These are phyloP conservation scores for Grosmannia huntii DNA, from an alignment of 2,329 filamentous ascomycete genomes.

Conservation along the genomic window DNA sequence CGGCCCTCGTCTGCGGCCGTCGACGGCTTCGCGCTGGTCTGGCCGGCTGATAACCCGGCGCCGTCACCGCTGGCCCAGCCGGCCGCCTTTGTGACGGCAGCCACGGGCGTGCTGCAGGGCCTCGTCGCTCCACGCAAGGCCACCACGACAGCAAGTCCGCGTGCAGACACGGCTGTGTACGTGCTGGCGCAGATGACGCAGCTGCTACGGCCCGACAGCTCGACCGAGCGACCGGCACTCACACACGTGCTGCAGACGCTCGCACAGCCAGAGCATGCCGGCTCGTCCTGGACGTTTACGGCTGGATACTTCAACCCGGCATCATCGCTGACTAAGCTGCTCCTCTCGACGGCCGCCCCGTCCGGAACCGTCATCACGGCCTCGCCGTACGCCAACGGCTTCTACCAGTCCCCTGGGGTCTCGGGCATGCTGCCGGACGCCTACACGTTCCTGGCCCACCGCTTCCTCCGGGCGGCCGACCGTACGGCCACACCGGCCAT, in stretches of 20 bases:
- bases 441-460: slow-evolving; percentile 76
- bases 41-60: slow-evolving; percentile 63
- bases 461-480: slow-evolving; percentile 56
- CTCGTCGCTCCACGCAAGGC: slow-evolving; percentile 40
- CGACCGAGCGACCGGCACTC: slow-evolving; percentile 78
- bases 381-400: slow-evolving; percentile 87
- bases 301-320: slow-evolving; percentile 98
- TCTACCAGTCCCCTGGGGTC: slow-evolving; percentile 77
- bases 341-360: slow-evolving; percentile 47
- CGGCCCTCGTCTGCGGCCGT: slow-evolving; percentile 42
- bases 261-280: slow-evolving; percentile 46
- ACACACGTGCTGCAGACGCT: slow-evolving; percentile 61
- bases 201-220: slow-evolving; percentile 63
- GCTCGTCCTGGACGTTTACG: slow-evolving; percentile 86
- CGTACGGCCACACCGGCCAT: slow-evolving; percentile 39
- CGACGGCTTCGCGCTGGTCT: slow-evolving; percentile 50
- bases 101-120: slow-evolving; percentile 52
- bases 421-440: slow-evolving; percentile 84
- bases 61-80: slow-evolving; percentile 64
- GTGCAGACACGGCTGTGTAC: slow-evolving; percentile 60
- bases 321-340: slow-evolving; percentile 63
- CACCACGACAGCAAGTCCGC: background rate
- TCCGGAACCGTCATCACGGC: slow-evolving; percentile 70
- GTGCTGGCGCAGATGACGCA: slow-evolving; percentile 81
- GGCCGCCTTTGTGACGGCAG: slow-evolving; percentile 52